phyloP scores from a whole-genome alignment of 2,329 filamentous ascomycete genomes.

The Fulvia fulva region DNA sequence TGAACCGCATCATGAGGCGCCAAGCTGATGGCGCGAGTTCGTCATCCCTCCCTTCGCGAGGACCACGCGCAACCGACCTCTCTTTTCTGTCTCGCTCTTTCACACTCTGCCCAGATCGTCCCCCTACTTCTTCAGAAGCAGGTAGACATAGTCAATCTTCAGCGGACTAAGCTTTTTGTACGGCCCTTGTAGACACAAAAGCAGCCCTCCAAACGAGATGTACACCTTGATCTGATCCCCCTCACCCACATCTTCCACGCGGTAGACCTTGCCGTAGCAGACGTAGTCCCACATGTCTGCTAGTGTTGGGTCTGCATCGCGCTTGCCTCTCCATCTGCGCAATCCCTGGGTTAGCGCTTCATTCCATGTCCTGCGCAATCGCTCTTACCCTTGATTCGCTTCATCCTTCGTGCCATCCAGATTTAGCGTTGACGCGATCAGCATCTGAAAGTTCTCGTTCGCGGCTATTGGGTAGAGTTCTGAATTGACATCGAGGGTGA shows the following conservation, averaged over 20 bases:
- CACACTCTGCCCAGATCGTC: background rate
- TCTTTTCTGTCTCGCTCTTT: background rate
- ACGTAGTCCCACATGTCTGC: slow-evolving; percentile 86
- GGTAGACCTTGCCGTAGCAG: slow-evolving; percentile 82
- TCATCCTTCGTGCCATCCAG: slow-evolving; percentile 70
- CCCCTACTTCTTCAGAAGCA: slow-evolving; percentile 80
- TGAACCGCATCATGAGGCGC: background rate
- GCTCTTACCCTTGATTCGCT: slow-evolving; percentile 28
- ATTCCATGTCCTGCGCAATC: no score
- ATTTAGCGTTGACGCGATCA: slow-evolving; percentile 78
- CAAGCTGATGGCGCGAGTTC: no score
- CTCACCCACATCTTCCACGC: slow-evolving; percentile 73
- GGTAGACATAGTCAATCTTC: slow-evolving; percentile 88
- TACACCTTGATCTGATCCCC: slow-evolving; percentile 88
- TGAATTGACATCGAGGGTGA: slow-evolving; percentile 89
- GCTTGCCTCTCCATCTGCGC: slow-evolving; percentile 66
- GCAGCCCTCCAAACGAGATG: slow-evolving; percentile 85
- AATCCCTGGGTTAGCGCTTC: background rate
- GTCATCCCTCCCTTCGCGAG: background rate
- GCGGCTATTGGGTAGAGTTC: slow-evolving; percentile 78
- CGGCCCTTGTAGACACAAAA: slow-evolving; percentile 87
- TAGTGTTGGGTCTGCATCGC: slow-evolving; percentile 52
- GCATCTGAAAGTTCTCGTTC: slow-evolving; percentile 74
- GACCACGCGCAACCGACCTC: background rate
- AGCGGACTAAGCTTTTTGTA: slow-evolving; percentile 92